Base-by-base conservation (phyloP, 163 green algal species). In the Dunaliella salina region DNA sequence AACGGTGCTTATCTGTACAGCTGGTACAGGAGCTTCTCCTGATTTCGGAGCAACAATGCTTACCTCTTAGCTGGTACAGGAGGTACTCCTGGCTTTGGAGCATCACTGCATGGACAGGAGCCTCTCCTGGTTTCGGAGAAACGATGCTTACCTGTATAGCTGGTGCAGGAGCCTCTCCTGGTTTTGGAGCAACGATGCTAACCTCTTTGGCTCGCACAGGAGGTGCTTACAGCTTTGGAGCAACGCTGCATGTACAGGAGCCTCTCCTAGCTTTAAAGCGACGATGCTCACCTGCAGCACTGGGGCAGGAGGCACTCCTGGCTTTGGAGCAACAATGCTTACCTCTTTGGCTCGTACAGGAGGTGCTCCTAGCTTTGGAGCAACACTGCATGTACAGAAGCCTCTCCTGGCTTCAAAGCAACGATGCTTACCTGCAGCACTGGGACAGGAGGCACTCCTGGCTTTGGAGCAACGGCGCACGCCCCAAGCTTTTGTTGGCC, bases 401-500 rank as follows among this genome's bases (percentile, higher is more conserved):
- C n/a, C n/a, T n/a, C n/a, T n/a, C n/a, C n/a, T n/a, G n/a, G n/a
- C n/a, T n/a, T n/a, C n/a, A n/a, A n/a, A n/a, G n/a, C n/a, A n/a
- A 69, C 57, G 57, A 69, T 18, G 17, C 20, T 84, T 71, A 59
- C 81, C 81, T 84, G 81, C 30, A 84, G 33, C 30, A 18, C 81
- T 35, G 81, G 24, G 22, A 75, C 24, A 29, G 63, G 11, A 12
- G 63, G 22, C 11, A 5, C 63, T 75, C 63, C 63, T 30, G 35
- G 33, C 30, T 33, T 80, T 46, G 83, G 33, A 33, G 33, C 34
- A 33, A 93, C 86, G 29, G 71, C 80, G 40, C 75, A 85, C n/a
- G 81, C 81, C 5, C 87, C 91, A 32, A 96, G 85, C 12, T 83
- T 59, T 67, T 93, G 90, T 81, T 91, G 90, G 25, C 89, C 91